Base-by-base conservation (phyloP, 1,139 yeast species). In the Candida buenavistaensis region DNA sequence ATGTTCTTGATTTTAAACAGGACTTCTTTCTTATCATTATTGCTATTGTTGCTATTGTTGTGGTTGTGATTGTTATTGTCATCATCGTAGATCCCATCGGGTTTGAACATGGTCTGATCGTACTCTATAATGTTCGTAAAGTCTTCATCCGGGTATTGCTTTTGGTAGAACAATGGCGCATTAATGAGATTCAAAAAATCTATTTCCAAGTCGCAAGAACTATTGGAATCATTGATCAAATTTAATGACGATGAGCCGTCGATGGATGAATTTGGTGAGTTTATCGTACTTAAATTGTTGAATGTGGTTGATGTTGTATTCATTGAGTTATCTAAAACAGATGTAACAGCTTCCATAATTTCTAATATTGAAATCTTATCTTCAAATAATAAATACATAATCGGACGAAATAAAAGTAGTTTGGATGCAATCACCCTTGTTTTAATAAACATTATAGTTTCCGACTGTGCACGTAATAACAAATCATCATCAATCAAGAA, bases 371-470 rank as follows among this genome's bases (percentile, higher is more conserved):
- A 47, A 7, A 66, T 57, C 32, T 52, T 54, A 39, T 62, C 70
- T 40, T 61, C 62, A 9, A 65, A 40, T 8, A 66, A 47, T 23
- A 65, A 48, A 43, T 65, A 67, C 10, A 60, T 50, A 8, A 68
- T 46, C 2, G 74, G 73, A 15, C 72, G 49, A 43, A 63, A 57
- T 23, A 68, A 45, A 6, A 58, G 36, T 33, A 66, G 39, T 31
- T 65, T 65, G 16, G 72, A 64, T 3, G 52, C 40, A 6, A 68
- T 36, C 7, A 68, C 55, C 32, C 74, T 46, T 2, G 72, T 64
- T 40, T 68, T 67, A 32, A 66, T 64, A 45, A 54, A 67, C 59
- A 67, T 64, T 19, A 68, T 58, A 7, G 63, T 51, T 41, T 67
- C 72, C 1, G 68, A 61, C 45, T 65, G 71, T 1, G 68, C 60